Evolutionary conservation across 169 alveolate genomes (phyloP).

Genomic region (Eimeria praecox): DNA sequence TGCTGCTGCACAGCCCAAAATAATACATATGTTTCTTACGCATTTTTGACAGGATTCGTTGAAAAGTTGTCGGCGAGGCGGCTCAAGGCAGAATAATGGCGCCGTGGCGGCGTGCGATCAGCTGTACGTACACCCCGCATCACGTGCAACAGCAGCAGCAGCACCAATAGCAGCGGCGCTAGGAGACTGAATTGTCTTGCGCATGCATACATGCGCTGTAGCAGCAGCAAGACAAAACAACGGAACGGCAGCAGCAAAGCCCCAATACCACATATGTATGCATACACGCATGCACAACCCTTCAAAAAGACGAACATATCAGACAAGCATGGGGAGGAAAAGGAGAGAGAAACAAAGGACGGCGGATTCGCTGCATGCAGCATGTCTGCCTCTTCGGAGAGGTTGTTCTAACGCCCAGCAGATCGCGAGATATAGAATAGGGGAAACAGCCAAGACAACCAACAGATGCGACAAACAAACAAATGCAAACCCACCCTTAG

Average conservation of each 20-base stretch:
- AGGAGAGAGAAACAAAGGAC: neutral
- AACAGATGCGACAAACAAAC: neutral
- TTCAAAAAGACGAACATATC: neutral
- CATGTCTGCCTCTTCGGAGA: neutral
- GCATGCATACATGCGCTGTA: neutral
- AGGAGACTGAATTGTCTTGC: neutral
- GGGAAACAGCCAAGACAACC: neutral
- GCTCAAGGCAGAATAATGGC: slow-evolving; percentile 26
- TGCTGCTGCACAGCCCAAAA: neutral
- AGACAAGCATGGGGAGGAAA: neutral
- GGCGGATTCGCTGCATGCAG: neutral
- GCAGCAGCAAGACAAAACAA: no score
- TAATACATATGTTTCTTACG: slow-evolving; percentile 3
- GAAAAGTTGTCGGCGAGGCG: slow-evolving; percentile 55
- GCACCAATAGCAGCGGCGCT: neutral
- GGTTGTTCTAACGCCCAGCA: no score
- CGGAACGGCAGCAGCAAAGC: neutral
- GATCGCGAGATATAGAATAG: no score
- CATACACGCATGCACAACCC: neutral
- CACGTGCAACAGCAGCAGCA: neutral
- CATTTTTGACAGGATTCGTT: slow-evolving; percentile 53
- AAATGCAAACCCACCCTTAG: slow-evolving; percentile 13
- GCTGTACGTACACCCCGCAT: slow-evolving; percentile 42
- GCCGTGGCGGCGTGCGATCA: slow-evolving; percentile 57
- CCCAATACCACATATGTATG: neutral